A percentile compares a stretch with the other conserved stretches of the same genome.
Evolutionary conservation across 2,329 filamentous ascomycete species (phyloP).

Genomic region (Monosporascus sp.): DNA sequence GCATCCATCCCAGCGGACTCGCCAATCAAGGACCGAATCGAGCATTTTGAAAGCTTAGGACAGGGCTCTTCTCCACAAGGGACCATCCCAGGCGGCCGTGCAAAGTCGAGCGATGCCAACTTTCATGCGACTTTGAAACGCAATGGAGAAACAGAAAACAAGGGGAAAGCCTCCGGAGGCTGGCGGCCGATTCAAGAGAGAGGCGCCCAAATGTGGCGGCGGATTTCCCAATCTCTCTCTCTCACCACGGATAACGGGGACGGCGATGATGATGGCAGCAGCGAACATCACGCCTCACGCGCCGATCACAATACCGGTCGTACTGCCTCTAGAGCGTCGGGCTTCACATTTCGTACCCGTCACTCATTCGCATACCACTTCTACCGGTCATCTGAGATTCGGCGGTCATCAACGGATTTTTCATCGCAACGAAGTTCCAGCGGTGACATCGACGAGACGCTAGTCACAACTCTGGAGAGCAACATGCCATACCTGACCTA

Average conservation of each 20-base stretch:
- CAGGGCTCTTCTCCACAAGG: conserved; percentile 6
- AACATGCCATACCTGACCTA: neutral
- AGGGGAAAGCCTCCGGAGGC: conserved; percentile 3
- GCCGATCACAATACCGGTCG: conserved; percentile 1
- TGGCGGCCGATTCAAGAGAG: conserved; percentile 20
- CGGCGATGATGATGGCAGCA: conserved; percentile 6
- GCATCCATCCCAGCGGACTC: conserved; percentile 16
- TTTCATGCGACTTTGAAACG: neutral
- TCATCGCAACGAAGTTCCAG: conserved; percentile 8
- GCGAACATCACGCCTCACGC: conserved; percentile 4
- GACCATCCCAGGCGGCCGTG: neutral
- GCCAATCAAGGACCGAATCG: conserved; percentile 23
- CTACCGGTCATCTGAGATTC: conserved; percentile 11
- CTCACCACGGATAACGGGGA: conserved; percentile 15
- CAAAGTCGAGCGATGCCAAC: conserved; percentile 6
- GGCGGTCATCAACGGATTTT: conserved; percentile 5
- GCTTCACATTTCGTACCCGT: neutral
- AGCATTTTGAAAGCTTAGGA: conserved; percentile 23
- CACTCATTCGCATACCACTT: conserved; percentile 17
- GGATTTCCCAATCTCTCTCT: conserved; percentile 22
- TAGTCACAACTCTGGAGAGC: conserved; percentile 2
- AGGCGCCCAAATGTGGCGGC: conserved; percentile 23
- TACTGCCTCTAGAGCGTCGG: neutral
- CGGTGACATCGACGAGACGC: conserved; percentile 9
- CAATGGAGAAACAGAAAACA: conserved; percentile 4